These are phyloP conservation scores for Shiraia sp. DNA, from an alignment of 2,329 filamentous ascomycete genomes.

Conservation along the genomic window DNA sequence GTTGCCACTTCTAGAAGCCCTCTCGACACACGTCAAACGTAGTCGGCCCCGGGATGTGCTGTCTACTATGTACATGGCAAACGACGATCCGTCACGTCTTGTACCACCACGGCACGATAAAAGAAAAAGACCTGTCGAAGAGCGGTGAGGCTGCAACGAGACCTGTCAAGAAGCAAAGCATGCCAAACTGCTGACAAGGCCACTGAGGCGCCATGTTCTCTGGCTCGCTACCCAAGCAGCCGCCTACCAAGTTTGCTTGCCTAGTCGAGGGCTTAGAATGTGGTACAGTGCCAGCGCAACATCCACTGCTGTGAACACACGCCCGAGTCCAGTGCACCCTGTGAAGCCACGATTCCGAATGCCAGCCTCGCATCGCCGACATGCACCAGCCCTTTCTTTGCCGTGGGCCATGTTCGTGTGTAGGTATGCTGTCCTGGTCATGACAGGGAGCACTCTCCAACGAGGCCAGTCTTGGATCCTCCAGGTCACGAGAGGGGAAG, in stretches of 20 bases:
- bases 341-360: constrained; percentile 16
- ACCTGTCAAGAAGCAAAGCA: neutral
- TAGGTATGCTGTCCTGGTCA: too few relatives aligned
- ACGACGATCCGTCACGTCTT: constrained; percentile 2
- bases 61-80: neutral
- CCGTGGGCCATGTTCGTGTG: too few relatives aligned
- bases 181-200: too few relatives aligned
- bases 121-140: constrained; percentile 6
- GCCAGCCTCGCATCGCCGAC: constrained; percentile 19
- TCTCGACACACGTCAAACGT: constrained; percentile 1
- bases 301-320: constrained; percentile 21
- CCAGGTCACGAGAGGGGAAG: too few relatives aligned
- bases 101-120: constrained; percentile 18
- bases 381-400: too few relatives aligned
- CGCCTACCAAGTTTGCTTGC: too few relatives aligned
- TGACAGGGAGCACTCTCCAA: too few relatives aligned
- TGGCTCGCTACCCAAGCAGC: constrained; percentile 7
- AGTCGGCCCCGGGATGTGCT: constrained; percentile 8
- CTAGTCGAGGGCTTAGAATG: too few relatives aligned
- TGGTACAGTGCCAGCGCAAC: constrained; percentile 27
- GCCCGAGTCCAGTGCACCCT: constrained; percentile 10
- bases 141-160: constrained; percentile 26
- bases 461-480: too few relatives aligned
- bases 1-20: constrained; percentile 17
- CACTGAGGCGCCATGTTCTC: neutral